Base-by-base conservation (phyloP, 371 early-diverging fungal species). In the Syncephalastrum contaminatum region DNA sequence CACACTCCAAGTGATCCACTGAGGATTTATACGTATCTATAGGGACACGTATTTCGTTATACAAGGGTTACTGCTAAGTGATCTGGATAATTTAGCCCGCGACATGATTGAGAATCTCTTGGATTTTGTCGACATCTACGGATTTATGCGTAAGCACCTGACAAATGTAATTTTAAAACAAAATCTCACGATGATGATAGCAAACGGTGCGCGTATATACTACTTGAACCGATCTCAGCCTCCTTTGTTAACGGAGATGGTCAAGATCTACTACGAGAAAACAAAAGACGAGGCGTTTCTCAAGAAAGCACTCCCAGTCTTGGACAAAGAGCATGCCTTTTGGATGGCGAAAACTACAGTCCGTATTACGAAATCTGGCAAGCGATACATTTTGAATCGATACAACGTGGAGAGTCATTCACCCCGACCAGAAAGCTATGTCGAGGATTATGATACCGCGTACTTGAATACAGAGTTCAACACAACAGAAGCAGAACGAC, bases 151-250 rank as follows among this genome's bases (percentile, higher is more conserved):
- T 80, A 80, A 71, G 81, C 69, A 27, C 18, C 18, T 10, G n/a
- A 42, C 3, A 6, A 2, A 14, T 19, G 10, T 14, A 5, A 19
- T 16, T 18, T 52, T 22, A 18, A n/a, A 8, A 14, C 15, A 19
- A 50, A n/a, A 6, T 18, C 16, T 43, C 8, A 19, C 12, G 20
- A 20, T 22, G 36, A 8, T 40, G 43, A 27, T 55, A 82, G 82
- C 94, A 1, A 94, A 96, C 64, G 95, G 94, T 15, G 85, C 87
- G 2, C 80, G 95, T 39, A 81, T 86, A 36, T 97, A 97, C 66
- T 95, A 94, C 64, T 63, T 90, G 25, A 88, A 91, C 55, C 80
- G 96, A 51, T 90, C 93, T 4, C 95, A 95, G 58, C 95, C 95
- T 13, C 97, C 97, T n/a, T 67, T 92, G 27, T 63, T 93, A 14